phyloP scores from a whole-genome alignment of 2,329 filamentous ascomycete species.

The Eurotiales sp. region DNA sequence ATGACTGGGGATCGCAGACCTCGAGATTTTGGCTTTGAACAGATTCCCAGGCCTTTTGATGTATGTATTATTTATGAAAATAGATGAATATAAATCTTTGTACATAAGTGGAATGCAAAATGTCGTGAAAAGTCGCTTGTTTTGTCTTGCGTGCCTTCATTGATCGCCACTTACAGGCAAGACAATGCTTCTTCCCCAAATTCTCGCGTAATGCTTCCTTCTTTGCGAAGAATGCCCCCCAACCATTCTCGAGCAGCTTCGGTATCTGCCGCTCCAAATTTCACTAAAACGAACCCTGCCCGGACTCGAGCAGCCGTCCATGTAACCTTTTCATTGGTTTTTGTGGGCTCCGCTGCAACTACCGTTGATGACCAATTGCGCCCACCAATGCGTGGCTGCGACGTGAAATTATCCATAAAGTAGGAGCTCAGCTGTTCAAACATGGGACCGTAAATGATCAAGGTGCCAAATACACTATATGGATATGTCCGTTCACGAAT shows the following conservation, averaged over 20 bases:
- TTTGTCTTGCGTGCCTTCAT: background rate
- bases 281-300: conserved; percentile 76
- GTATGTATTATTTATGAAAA: no score
- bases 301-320: conserved; percentile 81
- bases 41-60: background rate
- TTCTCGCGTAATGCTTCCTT: conserved; percentile 64
- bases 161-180: conserved; percentile 52
- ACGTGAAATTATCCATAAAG: conserved; percentile 74
- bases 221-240: conserved; percentile 66
- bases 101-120: background rate
- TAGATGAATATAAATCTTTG: background rate
- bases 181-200: conserved; percentile 82
- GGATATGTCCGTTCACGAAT: conserved; percentile 63
- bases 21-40: conserved; percentile 31
- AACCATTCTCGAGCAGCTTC: conserved; percentile 81
- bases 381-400: conserved; percentile 75
- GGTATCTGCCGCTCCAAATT: conserved; percentile 78
- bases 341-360: conserved; percentile 31
- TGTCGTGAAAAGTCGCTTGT: background rate
- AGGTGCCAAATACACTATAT: conserved; percentile 74
- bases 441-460: conserved; percentile 73
- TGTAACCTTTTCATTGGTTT: conserved; percentile 52
- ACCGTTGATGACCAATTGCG: conserved; percentile 61
- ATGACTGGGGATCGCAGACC: conserved; percentile 44
- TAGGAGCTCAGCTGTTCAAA: conserved; percentile 65